Evolutionary conservation across 2,329 filamentous ascomycete genomes (phyloP).

Genomic region (Lachnellula occidentalis): DNA sequence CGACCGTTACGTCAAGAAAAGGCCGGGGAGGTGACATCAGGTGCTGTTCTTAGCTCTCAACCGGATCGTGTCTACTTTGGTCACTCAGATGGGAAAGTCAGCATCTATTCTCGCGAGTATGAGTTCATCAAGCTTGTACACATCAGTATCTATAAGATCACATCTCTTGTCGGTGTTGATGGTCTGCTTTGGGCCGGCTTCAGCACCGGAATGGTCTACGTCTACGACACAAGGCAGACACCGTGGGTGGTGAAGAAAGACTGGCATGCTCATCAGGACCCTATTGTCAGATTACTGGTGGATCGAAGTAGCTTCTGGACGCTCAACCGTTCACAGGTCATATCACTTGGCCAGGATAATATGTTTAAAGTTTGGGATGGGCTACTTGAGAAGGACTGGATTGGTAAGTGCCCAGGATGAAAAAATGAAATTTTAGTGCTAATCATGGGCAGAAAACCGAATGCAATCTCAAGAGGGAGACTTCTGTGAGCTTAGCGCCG

Average conservation of each 20-base stretch:
- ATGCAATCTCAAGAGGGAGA: conserved; percentile 81
- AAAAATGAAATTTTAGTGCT: neutral
- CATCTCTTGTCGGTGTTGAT: conserved; percentile 74
- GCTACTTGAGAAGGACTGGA: conserved; percentile 85
- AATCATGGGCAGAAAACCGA: conserved; percentile 52
- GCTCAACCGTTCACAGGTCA: conserved; percentile 75
- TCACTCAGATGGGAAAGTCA: conserved; percentile 89
- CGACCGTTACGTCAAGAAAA: conserved; percentile 65
- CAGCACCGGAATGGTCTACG: conserved; percentile 88
- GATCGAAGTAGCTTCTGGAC: conserved; percentile 83
- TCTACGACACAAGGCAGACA: conserved; percentile 77
- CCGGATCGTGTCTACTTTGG: conserved; percentile 82
- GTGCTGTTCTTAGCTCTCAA: conserved; percentile 67
- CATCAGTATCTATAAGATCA: conserved; percentile 93
- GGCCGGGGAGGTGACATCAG: conserved; percentile 82
- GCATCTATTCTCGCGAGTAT: conserved; percentile 78
- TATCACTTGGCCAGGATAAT: conserved; percentile 83
- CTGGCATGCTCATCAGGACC: conserved; percentile 85
- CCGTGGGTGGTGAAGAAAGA: conserved; percentile 92
- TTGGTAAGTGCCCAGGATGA: conserved; percentile 44
- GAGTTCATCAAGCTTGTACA: conserved; percentile 74
- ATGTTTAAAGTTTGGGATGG: conserved; percentile 86
- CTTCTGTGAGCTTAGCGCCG: conserved; percentile 79
- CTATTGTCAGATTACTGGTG: conserved; percentile 69
- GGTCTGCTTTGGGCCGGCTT: conserved; percentile 87